Conservation (phyloP, 495 filamentous ascomycete species). For the Aspergillus ellipticus region DNA sequence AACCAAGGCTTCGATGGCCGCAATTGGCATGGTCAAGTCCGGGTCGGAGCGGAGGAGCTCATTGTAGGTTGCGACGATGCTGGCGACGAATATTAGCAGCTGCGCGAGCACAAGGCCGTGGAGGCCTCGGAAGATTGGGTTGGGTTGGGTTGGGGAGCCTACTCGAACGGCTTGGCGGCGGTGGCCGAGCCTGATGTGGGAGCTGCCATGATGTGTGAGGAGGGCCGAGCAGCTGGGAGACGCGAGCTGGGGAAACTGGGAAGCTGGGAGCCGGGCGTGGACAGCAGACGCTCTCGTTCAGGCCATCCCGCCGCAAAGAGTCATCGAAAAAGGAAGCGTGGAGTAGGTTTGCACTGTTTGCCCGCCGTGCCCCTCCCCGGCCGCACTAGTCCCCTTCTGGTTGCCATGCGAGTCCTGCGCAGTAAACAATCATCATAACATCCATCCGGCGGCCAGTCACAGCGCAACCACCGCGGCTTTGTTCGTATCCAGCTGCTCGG, state of each 20-base stretch:
- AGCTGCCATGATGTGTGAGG: constrained; percentile 32
- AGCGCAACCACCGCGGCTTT: not conserved
- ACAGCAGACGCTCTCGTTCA: constrained; percentile 1
- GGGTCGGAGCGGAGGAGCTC: constrained; percentile 61
- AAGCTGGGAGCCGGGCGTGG: no score
- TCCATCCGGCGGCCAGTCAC: not conserved
- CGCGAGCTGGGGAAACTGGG: not conserved
- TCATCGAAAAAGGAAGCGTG: constrained; percentile 32
- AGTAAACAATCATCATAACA: constrained; percentile 42
- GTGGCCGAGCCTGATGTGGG: constrained; percentile 24
- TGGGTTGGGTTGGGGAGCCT: constrained; percentile 15
- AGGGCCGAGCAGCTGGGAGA: not conserved
- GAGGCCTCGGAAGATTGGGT: no score
- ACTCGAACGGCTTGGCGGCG: constrained; percentile 42
- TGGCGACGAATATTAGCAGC: constrained; percentile 23
- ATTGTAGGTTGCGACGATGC: constrained; percentile 59
- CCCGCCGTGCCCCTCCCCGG: constrained; percentile 28
- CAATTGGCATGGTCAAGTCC: constrained; percentile 90
- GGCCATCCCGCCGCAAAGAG: constrained; percentile 15
- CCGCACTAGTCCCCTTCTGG: constrained; percentile 34
- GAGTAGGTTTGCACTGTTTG: constrained; percentile 44
- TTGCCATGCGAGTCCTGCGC: constrained; percentile 28
- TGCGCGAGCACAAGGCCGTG: not conserved
- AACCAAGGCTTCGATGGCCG: constrained; percentile 91
- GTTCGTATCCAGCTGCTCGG: not conserved